Conservation (phyloP, 2,329 filamentous ascomycete genomes). For the Diatrype stigma region DNA sequence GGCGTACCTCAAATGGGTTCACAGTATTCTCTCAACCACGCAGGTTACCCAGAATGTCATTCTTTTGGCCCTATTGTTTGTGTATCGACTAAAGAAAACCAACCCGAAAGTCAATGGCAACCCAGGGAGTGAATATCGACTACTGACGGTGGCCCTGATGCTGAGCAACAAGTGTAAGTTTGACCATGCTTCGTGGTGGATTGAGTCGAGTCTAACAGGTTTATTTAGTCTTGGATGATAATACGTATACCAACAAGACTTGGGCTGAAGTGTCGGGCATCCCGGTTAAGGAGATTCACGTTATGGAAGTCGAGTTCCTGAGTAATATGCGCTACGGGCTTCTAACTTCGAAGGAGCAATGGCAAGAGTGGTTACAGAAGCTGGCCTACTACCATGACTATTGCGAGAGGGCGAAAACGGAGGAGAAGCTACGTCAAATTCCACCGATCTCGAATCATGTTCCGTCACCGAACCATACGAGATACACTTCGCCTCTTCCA, state of each 20-base stretch:
- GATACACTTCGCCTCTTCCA: slow-evolving; percentile 42
- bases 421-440: slow-evolving; percentile 27
- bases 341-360: slow-evolving; percentile 79
- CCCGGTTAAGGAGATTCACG: slow-evolving; percentile 88
- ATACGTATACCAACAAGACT: slow-evolving; percentile 99
- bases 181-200: neutral
- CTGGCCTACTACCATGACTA: slow-evolving; percentile 79
- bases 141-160: slow-evolving; percentile 95
- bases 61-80: slow-evolving; percentile 81
- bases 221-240: slow-evolving; percentile 78
- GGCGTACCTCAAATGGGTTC: slow-evolving; percentile 91
- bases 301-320: slow-evolving; percentile 99
- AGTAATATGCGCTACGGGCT: slow-evolving; percentile 98
- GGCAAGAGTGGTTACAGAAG: slow-evolving; percentile 82
- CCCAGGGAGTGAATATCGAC: slow-evolving; percentile 85
- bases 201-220: slow-evolving; percentile 6
- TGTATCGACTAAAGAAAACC: slow-evolving; percentile 86
- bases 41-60: slow-evolving; percentile 97
- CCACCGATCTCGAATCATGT: slow-evolving; percentile 31
- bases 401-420: slow-evolving; percentile 63
- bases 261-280: slow-evolving; percentile 98
- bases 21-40: slow-evolving; percentile 84
- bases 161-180: slow-evolving; percentile 88
- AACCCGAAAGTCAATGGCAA: slow-evolving; percentile 89
- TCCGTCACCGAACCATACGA: slow-evolving; percentile 35